Conservation (phyloP, 139 green algal genomes). For the Closterium sp. region DNA sequence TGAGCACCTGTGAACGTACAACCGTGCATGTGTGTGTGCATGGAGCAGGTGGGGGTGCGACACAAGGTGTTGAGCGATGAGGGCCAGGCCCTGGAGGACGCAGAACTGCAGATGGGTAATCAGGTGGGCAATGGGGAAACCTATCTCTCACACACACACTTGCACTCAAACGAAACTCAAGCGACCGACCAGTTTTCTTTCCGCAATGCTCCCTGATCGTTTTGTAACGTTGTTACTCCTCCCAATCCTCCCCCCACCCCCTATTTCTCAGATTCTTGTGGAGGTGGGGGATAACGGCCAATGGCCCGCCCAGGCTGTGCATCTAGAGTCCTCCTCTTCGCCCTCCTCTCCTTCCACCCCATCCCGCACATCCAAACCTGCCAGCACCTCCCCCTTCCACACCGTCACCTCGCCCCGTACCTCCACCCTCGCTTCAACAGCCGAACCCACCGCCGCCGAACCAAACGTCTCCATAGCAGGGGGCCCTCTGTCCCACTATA, state of each 20-base stretch:
- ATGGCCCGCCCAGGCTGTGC: not conserved
- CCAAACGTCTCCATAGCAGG: not conserved
- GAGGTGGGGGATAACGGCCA: not conserved
- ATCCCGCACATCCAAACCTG: not conserved
- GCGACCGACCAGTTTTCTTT: too few relatives aligned
- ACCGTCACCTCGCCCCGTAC: not conserved
- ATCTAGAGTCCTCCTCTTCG: not conserved
- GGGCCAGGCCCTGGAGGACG: constrained; percentile 12
- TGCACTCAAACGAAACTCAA: too few relatives aligned
- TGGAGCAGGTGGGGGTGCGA: not conserved
- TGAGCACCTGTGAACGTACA: not conserved
- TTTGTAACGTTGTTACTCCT: too few relatives aligned
- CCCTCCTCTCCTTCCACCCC: not conserved
- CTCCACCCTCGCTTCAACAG: not conserved
- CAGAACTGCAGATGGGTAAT: constrained; percentile 24
- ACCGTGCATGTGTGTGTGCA: not conserved
- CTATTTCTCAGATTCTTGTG: not conserved
- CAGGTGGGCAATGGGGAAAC: constrained; percentile 27
- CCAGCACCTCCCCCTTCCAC: not conserved
- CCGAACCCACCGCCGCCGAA: not conserved
- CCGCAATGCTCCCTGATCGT: too few relatives aligned
- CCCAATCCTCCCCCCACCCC: too few relatives aligned
- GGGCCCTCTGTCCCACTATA: not conserved
- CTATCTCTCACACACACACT: too few relatives aligned
- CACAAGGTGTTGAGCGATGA: not conserved